Conservation (phyloP, 139 green algal species). For the Raphidocelis subcapitata region DNA sequence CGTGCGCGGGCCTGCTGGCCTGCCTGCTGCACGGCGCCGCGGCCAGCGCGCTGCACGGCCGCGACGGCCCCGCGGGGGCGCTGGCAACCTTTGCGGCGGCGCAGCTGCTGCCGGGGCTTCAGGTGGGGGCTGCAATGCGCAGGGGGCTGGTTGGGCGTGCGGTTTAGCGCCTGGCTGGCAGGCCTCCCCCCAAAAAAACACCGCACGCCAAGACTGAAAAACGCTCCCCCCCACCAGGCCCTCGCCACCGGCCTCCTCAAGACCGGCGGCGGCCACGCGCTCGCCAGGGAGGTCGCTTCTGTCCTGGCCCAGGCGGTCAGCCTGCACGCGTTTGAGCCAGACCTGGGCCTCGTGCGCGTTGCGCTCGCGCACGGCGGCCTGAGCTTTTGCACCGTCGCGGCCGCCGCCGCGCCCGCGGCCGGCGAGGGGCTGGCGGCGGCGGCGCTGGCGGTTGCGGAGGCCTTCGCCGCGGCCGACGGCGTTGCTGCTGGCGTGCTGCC, state of each 20-base stretch:
- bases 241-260: not conserved
- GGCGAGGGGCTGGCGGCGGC: not conserved
- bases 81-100: conserved; percentile 8
- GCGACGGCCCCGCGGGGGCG: not conserved
- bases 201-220: not conserved
- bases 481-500: conserved; percentile 12
- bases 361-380: not conserved
- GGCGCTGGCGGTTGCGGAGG: not conserved
- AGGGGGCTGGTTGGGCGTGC: not conserved
- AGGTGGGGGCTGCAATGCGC: conserved; percentile 13
- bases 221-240: not conserved
- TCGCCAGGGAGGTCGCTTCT: not conserved
- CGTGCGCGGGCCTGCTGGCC: conserved; percentile 5
- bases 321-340: no score
- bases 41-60: not conserved
- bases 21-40: not conserved
- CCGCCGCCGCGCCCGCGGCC: not conserved
- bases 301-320: not conserved
- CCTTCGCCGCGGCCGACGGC: not conserved
- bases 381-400: not conserved
- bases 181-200: not conserved
- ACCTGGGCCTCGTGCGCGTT: no score
- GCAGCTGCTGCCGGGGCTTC: conserved; percentile 20
- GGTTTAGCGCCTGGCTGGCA: not conserved
- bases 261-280: not conserved